Evolutionary conservation across 306 rosid genomes (phyloP).

Genomic region (Astragalus membranaceus): DNA sequence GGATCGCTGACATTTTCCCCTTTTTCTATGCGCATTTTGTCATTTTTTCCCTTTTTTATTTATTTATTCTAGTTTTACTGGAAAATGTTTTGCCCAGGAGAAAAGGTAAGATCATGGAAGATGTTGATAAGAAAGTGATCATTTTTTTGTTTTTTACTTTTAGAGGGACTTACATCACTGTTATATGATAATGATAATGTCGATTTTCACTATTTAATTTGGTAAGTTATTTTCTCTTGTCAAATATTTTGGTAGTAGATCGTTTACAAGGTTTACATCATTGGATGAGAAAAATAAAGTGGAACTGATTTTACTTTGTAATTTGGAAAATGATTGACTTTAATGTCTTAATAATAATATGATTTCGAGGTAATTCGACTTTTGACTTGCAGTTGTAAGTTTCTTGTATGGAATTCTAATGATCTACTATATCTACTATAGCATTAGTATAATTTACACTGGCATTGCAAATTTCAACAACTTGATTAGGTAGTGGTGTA

Average conservation of each 20-base stretch:
- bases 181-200: background rate
- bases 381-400: background rate
- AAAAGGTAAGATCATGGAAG: background rate
- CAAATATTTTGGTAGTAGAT: background rate
- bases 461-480: background rate
- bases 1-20: background rate
- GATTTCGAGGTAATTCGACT: background rate
- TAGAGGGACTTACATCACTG: background rate
- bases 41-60: background rate
- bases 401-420: background rate
- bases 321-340: slow-evolving; percentile 1
- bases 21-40: background rate
- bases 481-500: background rate
- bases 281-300: background rate
- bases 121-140: background rate
- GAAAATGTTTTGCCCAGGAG: background rate
- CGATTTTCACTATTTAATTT: background rate
- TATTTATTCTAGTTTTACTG: background rate
- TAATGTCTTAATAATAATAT: too few species aligned
- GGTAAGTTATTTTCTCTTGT: background rate
- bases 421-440: background rate
- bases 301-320: background rate
- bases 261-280: background rate
- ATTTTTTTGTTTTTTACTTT: background rate
- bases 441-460: background rate